Percentiles rank a stretch among this genome's conserved stretches.
Evolutionary conservation across 1,139 yeast genomes (phyloP).

Genomic region (Saccharomyces uvarum): DNA sequence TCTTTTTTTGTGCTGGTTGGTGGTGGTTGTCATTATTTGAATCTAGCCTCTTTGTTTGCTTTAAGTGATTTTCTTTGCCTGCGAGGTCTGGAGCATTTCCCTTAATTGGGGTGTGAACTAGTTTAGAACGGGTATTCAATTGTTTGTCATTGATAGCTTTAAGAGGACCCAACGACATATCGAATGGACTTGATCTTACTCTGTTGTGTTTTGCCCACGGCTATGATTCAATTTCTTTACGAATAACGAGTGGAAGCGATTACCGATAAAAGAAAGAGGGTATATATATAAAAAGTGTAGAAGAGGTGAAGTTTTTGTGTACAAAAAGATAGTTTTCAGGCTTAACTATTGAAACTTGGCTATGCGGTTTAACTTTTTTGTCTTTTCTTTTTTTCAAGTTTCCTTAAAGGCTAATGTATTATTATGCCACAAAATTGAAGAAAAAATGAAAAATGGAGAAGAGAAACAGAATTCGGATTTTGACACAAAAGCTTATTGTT

Average conservation of each 20-base stretch:
- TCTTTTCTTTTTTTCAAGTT: neutral
- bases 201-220: neutral
- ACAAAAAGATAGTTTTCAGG: neutral
- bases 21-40: conserved; percentile 19
- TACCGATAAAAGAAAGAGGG: neutral
- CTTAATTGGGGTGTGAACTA: conserved; percentile 21
- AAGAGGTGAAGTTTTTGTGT: neutral
- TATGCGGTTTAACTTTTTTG: neutral
- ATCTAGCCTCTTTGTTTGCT: conserved; percentile 3
- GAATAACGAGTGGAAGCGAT: neutral
- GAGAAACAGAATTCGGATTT: neutral
- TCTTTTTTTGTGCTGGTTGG: conserved; percentile 41
- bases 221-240: neutral
- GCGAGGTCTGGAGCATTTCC: conserved; percentile 7
- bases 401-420: neutral
- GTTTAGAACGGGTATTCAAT: conserved; percentile 24
- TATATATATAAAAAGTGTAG: neutral
- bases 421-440: neutral
- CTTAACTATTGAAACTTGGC: neutral
- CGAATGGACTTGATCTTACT: neutral
- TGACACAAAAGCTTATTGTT: neutral
- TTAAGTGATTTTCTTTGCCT: conserved; percentile 12
- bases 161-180: conserved; percentile 29
- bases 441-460: neutral
- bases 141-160: conserved; percentile 31